Conservation (phyloP, 1,284 basidiomycete species). For the Afroboletus lepidellus region DNA sequence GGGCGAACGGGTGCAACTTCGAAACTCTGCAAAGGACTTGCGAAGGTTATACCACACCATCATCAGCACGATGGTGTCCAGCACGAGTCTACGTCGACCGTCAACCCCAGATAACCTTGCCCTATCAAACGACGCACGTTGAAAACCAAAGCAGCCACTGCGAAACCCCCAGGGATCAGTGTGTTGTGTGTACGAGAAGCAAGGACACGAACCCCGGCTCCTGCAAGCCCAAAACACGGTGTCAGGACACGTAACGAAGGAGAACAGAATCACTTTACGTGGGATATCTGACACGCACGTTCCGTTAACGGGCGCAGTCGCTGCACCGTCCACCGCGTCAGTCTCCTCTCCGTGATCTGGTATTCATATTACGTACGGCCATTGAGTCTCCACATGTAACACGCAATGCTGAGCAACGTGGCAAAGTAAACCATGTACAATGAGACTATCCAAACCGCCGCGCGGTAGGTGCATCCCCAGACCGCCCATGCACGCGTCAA, state of each 20-base stretch:
- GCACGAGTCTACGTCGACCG: neutral
- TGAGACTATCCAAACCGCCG: neutral
- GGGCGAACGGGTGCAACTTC: constrained; percentile 4
- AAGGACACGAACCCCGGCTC: constrained; percentile 4
- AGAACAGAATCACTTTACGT: neutral
- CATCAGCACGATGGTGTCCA: constrained; percentile 8
- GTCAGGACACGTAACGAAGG: neutral
- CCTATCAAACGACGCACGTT: neutral
- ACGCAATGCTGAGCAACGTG: neutral
- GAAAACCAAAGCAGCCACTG: neutral
- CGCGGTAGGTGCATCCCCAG: constrained; percentile 11
- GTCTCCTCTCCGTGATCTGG: rapidly evolving
- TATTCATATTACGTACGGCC: constrained; percentile 2
- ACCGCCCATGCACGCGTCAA: constrained; percentile 15
- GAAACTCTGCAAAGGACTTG: neutral
- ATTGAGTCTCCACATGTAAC: neutral
- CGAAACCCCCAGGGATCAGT: neutral
- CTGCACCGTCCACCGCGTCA: neutral
- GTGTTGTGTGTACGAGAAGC: neutral
- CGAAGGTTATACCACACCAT: constrained; percentile 11
- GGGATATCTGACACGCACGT: constrained; percentile 3
- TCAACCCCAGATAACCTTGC: no score
- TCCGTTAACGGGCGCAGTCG: neutral
- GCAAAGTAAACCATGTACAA: constrained; percentile 10
- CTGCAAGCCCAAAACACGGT: neutral